A percentile compares a stretch with the other conserved stretches of the same genome.
phyloP scores from a whole-genome alignment of 2,329 filamentous ascomycete species.

The Blumeriella jaapii region DNA sequence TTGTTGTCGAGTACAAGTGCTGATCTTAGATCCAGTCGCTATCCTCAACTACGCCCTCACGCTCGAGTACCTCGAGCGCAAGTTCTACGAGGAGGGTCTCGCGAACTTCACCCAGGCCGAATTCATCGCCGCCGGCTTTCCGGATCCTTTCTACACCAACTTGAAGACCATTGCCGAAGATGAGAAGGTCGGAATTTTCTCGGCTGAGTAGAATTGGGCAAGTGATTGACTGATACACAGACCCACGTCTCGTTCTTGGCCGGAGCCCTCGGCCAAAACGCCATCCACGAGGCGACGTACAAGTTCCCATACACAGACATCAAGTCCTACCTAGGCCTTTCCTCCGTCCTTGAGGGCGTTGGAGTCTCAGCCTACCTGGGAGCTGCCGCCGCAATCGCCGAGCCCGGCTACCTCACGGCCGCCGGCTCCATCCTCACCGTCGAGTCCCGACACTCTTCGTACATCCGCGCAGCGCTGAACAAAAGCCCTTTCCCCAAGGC shows the following conservation, averaged over 20 bases:
- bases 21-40: too few species aligned
- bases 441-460: slow-evolving; percentile 52
- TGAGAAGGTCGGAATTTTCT: slow-evolving; percentile 36
- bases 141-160: slow-evolving; percentile 43
- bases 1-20: too few species aligned
- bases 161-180: slow-evolving; percentile 42
- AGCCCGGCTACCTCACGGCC: slow-evolving; percentile 45
- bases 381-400: slow-evolving; percentile 45
- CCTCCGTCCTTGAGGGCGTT: slow-evolving; percentile 44
- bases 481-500: slow-evolving; percentile 44
- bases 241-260: slow-evolving; percentile 46
- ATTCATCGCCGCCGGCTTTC: slow-evolving; percentile 40
- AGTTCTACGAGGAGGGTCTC: slow-evolving; percentile 52
- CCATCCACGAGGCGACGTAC: slow-evolving; percentile 45
- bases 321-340: slow-evolving; percentile 39
- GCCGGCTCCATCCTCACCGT: slow-evolving; percentile 53
- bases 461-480: slow-evolving; percentile 40
- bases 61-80: slow-evolving; percentile 46
- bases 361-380: slow-evolving; percentile 51
- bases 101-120: slow-evolving; percentile 41
- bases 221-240: slow-evolving; percentile 37
- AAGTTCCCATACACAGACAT: slow-evolving; percentile 38
- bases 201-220: background rate
- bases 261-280: slow-evolving; percentile 35
- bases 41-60: slow-evolving; percentile 38